phyloP scores from a whole-genome alignment of 208 protist species.

The Phytomonas francai region DNA sequence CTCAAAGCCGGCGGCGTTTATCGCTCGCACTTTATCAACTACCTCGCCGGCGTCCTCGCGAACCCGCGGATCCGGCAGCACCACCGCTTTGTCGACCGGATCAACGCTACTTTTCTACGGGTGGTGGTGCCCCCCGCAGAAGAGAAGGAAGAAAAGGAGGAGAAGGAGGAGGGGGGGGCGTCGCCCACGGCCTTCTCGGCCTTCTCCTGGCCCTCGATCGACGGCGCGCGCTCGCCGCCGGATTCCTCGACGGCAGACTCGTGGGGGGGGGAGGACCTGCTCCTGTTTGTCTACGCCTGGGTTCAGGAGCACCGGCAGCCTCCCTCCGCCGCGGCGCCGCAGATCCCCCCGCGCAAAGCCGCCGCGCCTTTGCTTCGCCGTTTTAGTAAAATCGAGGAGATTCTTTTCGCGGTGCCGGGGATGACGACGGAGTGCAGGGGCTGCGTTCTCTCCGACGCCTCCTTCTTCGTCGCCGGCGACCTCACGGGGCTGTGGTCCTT shows the following conservation, averaged over 20 bases:
- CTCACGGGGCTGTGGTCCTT: slow-evolving; percentile 51
- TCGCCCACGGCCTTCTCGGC: too few species aligned
- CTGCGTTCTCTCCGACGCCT: slow-evolving; percentile 82
- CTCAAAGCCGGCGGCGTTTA: slow-evolving; percentile 64
- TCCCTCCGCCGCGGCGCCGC: not conserved
- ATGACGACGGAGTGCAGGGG: slow-evolving; percentile 78
- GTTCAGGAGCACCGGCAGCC: too few species aligned
- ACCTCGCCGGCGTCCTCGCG: slow-evolving; percentile 45
- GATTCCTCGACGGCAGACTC: too few species aligned
- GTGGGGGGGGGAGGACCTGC: slow-evolving; percentile 2
- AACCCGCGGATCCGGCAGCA: slow-evolving; percentile 24
- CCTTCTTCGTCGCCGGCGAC: slow-evolving; percentile 78
- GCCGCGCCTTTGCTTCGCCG: slow-evolving; percentile 42
- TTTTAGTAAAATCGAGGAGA: slow-evolving; percentile 81
- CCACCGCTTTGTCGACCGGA: slow-evolving; percentile 56
- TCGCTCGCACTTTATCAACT: slow-evolving; percentile 77
- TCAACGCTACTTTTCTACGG: slow-evolving; percentile 70
- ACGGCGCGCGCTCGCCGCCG: too few species aligned
- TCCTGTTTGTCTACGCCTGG: not conserved
- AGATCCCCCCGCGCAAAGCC: not conserved
- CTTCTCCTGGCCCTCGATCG: too few species aligned
- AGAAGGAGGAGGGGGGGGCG: too few species aligned
- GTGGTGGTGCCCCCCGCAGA: slow-evolving; percentile 38
- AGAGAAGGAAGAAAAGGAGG: slow-evolving; percentile 5
- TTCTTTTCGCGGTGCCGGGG: slow-evolving; percentile 83